Evolutionary conservation across 371 early-diverging fungal species (phyloP), one percentile per base, ranked within the genome.

Genomic region (Amoeboaphelidium occidentale): DNA sequence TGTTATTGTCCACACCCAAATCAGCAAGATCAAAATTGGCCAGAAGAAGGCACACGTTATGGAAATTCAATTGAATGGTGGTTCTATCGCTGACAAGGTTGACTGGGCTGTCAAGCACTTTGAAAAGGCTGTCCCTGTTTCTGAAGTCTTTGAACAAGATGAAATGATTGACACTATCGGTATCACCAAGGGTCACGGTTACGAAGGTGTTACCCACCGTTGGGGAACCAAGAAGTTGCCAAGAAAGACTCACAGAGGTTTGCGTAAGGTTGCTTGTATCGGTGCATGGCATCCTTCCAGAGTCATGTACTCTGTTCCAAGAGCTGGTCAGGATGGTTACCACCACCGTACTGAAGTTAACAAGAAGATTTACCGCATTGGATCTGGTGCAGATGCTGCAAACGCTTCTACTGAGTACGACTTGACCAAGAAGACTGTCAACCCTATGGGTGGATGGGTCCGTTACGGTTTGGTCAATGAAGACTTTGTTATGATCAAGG

Each of bases 241-340:
- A 53, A 80, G 98, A 70, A 99, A 99, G 86, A 96, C 98, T 46
- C 96, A 96, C 74, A 87, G 87, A 72, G 99, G 99, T 86, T 79
- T 91, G 58, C 85, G 99, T 65, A 99, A 99, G 84, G 97, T 99
- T 59, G 99, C 98, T 61, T 99, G 99, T 83, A 98, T 99, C 66
- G 99, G 99, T 69, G 97, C 99, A 55, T 99, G 99, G 99, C 99
- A 99, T 78, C 99, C 99, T 65, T 75, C 84, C 63, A 84, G 94
- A 58, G 99, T 99, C 68, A 89, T 93, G 93, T 93, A 54, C 81
- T 86, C 98, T 51, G 97, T 99, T 58, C 86, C 99, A 54, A 89
- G 99, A 70, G 93, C 98, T 59, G 99, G 99, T 85, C 98, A 97
- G 76, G 75, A 84, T 67, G 99, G 99, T 73, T 97, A 89, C 85